Evolutionary conservation across 2,329 filamentous ascomycete genomes (phyloP).

Genomic region (Fusarium sp.): DNA sequence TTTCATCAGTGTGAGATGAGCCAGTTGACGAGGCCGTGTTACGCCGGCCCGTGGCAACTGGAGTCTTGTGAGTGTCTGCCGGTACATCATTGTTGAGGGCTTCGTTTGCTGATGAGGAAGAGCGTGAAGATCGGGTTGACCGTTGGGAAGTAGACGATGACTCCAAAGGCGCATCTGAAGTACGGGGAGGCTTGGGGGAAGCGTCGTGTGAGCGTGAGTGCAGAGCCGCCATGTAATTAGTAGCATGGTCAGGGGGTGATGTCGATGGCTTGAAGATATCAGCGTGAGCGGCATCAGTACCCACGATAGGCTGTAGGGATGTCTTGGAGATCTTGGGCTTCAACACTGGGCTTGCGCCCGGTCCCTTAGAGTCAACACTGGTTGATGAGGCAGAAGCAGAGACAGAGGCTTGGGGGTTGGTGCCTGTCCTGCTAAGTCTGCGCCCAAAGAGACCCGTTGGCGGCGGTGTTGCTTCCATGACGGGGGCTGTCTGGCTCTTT

Average conservation of each 20-base stretch:
- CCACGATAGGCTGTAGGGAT: constrained; percentile 71
- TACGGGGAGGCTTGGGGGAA: constrained; percentile 56
- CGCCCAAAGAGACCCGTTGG: constrained; percentile 60
- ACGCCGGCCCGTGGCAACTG: constrained; percentile 45
- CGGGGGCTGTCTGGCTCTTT: constrained; percentile 63
- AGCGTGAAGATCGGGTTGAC: constrained; percentile 61
- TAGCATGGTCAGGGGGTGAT: constrained; percentile 67
- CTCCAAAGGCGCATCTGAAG: constrained; percentile 46
- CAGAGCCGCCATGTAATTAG: constrained; percentile 72
- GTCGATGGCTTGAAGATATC: constrained; percentile 69
- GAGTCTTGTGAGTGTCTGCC: constrained; percentile 42
- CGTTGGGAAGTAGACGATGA: constrained; percentile 51
- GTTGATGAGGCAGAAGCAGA: constrained; percentile 59
- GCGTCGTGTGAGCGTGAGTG: constrained; percentile 68
- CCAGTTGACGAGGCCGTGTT: constrained; percentile 52
- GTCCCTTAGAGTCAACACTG: constrained; percentile 57
- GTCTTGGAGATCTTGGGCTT: constrained; percentile 52
- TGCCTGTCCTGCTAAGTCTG: constrained; percentile 53
- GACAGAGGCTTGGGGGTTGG: constrained; percentile 47
- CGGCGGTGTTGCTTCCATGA: constrained; percentile 49
- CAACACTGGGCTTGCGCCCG: constrained; percentile 47
- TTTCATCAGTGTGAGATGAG: constrained; percentile 41
- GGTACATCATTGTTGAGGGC: constrained; percentile 52
- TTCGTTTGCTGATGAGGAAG: constrained; percentile 58
- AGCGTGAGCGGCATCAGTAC: constrained; percentile 72